These are phyloP conservation scores for Ambispora gerdemannii DNA, from an alignment of 192 early-diverging fungal species.

Conservation along the genomic window DNA sequence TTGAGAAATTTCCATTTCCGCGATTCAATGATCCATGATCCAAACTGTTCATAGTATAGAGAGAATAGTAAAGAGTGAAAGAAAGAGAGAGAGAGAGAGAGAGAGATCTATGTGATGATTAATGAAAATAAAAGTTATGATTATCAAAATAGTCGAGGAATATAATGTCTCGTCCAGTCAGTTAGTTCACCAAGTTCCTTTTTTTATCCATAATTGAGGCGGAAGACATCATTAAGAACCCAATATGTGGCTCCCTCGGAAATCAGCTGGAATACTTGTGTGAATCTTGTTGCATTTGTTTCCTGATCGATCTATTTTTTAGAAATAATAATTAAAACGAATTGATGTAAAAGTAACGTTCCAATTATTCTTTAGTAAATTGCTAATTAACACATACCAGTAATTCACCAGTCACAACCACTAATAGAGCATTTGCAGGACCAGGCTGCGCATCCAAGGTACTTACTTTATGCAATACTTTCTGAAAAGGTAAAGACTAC, in stretches of 20 bases:
- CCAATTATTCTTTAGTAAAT: neutral
- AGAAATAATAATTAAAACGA: neutral
- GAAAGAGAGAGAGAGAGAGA: no score
- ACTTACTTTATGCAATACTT: conserved; percentile 67
- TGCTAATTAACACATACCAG: conserved; percentile 47
- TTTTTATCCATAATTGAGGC: conserved; percentile 65
- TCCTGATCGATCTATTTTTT: conserved; percentile 71
- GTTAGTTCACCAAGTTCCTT: no score
- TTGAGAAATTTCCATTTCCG: no score
- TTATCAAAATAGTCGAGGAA: no score
- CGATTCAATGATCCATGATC: no score
- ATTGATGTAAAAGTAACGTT: neutral
- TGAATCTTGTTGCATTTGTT: conserved; percentile 70
- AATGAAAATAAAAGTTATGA: no score
- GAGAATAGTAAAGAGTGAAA: no score
- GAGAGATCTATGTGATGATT: no score
- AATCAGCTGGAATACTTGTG: conserved; percentile 84
- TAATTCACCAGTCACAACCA: conserved; percentile 83
- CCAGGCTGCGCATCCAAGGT: conserved; percentile 82
- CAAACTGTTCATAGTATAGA: no score
- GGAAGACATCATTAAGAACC: conserved; percentile 83
- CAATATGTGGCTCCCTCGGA: conserved; percentile 68
- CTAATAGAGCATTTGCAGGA: conserved; percentile 60
- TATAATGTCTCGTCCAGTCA: no score
- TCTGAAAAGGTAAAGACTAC: conserved; percentile 72